Base-by-base conservation (phyloP, 192 early-diverging fungal genomes). In the Podila clonocystis region DNA sequence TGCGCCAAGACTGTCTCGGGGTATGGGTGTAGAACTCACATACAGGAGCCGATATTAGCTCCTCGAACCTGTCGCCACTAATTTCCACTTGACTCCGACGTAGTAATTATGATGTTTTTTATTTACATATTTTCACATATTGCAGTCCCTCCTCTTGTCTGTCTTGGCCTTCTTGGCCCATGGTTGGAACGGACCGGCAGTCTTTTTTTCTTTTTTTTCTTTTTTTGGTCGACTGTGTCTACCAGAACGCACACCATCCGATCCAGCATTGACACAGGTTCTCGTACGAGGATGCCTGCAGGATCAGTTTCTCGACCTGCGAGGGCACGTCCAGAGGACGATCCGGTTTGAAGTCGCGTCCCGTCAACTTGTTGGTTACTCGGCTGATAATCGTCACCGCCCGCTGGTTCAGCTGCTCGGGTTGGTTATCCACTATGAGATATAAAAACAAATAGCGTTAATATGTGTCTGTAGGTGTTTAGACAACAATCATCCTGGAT, bases 321-420 rank as follows among this genome's bases (percentile, higher is more conserved):
- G 89, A 90, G 0, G 87, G 88, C 0, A 96, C 94, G 70, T 95
- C 92, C 65, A 99, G 75, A 0, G 89, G 87, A 50, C 88, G 85
- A 58, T 94, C 89, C 1, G 91, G 89, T 58, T 95, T 93, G 74
- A 99, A 99, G 72, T 99, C 97, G 57, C 92, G 91, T 49, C 97
- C 97, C 9, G 94, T 95, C 61, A 99, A 86, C 85, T 99, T 99
- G 88, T 96, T 96, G 50, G 89, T 91, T 26, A 99, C 95, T 9
- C 97, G 90, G 59, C 91, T 93, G 36, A 99, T 94, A 72, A 97
- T 94, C 13, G 88, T 89, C 29, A 95, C 77, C 0, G 97, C 97
- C 49, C 92, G 84, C 15, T 93, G 84, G 71, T 98, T 98, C 64
- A 91, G 73, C 59, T 82, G 87, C 85, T 86, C 91, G 19, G 86